phyloP scores from a whole-genome alignment of 768 basidiomycete genomes.

The Clavulina sp. region DNA sequence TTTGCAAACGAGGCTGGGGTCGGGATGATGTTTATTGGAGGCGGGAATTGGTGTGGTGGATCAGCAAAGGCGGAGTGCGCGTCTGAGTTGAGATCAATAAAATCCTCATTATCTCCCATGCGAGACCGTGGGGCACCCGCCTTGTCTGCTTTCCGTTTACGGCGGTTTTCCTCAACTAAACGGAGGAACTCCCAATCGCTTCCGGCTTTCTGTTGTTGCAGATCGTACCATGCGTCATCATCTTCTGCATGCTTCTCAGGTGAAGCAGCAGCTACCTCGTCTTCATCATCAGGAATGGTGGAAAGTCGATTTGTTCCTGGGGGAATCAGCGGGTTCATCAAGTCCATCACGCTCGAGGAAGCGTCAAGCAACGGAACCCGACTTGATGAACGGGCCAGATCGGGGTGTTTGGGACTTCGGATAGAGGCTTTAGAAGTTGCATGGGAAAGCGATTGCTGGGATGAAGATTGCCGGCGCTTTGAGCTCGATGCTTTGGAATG shows the following conservation, averaged over 20 bases:
- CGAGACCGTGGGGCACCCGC: too few relatives aligned
- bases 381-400: background rate
- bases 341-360: background rate
- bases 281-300: background rate
- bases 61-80: too few relatives aligned
- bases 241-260: background rate
- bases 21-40: background rate
- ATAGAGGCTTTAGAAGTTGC: background rate
- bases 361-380: background rate
- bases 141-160: background rate
- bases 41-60: background rate
- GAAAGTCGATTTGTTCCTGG: background rate
- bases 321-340: background rate
- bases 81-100: too few relatives aligned
- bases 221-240: background rate
- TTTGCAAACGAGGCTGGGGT: background rate
- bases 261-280: background rate
- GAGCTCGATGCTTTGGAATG: too few relatives aligned
- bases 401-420: constrained; percentile 1
- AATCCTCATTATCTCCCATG: too few relatives aligned
- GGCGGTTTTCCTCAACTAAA: background rate
- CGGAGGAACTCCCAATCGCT: background rate
- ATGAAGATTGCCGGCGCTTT: background rate
- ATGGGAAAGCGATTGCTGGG: background rate
- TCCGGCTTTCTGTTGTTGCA: background rate